Evolutionary conservation across 495 filamentous ascomycete species (phyloP).

Genomic region (Penicillium soppii): DNA sequence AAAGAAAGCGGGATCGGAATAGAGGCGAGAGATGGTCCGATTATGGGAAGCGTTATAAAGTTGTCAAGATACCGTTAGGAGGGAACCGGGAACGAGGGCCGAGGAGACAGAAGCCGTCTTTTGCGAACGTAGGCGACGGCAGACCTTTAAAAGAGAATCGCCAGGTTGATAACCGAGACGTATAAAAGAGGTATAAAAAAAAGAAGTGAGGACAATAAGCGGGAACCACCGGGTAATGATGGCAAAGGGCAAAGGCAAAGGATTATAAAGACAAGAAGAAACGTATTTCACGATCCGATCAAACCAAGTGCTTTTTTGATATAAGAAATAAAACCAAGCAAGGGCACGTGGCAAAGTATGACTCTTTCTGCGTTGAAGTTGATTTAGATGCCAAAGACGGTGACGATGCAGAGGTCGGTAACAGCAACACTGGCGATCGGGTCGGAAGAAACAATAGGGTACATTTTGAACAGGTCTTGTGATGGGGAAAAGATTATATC

Average conservation of each 20-base stretch:
- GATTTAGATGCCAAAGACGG: conserved; percentile 17
- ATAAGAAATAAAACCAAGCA: conserved; percentile 12
- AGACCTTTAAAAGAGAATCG: conserved; percentile 39
- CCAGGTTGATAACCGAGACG: conserved; percentile 32
- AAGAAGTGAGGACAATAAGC: no score
- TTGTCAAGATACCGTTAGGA: conserved; percentile 47
- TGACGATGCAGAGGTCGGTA: conserved; percentile 21
- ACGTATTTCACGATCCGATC: conserved; percentile 24
- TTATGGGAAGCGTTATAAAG: conserved; percentile 35
- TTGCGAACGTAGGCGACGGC: conserved; percentile 46
- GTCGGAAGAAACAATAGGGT: conserved; percentile 24
- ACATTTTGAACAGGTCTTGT: conserved; percentile 25
- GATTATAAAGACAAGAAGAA: conserved; percentile 5
- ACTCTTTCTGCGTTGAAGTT: conserved; percentile 17
- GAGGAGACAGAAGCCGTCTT: conserved; percentile 48
- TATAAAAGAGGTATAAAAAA: neutral
- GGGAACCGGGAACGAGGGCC: conserved; percentile 49
- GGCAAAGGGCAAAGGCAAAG: conserved; percentile 2
- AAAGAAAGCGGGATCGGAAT: conserved; percentile 14
- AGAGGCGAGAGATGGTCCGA: conserved; percentile 28
- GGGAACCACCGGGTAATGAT: conserved; percentile 2
- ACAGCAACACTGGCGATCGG: conserved; percentile 30
- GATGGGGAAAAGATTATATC: conserved; percentile 1
- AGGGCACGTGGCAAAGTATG: conserved; percentile 15
- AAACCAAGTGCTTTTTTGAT: conserved; percentile 25